Evolutionary conservation across 2,329 filamentous ascomycete species (phyloP), one percentile per base, ranked within the genome.

Genomic region (Talaromyces sp.): DNA sequence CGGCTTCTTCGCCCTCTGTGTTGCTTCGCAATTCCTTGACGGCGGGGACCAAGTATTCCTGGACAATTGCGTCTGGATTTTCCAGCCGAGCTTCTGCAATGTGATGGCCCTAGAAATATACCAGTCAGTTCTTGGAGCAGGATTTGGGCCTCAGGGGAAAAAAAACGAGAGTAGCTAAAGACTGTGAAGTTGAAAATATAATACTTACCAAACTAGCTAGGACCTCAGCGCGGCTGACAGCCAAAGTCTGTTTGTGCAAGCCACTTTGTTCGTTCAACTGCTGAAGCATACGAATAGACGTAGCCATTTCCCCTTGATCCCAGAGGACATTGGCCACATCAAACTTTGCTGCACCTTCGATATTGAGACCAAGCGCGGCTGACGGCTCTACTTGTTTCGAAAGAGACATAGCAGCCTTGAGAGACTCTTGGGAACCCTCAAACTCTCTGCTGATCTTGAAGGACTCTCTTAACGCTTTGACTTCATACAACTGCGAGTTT

Each of bases 271-370:
- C 78, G 58, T 89, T 83, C 11, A 97, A 82, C 50, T 85, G 83
- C 68, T 93, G 89, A 21, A 97, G 84, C 83, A 97, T 92, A 41
- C 88, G 84, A 62, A 99, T 96, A 0, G 94, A 96, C 0, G 90
- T 86, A 21, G 88, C 85, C 79, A 91, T 90, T 73, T 99, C 93
- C 12, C 92, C 92, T 70, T 96, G 89, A 63, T 95, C 91, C 93
- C 94, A 99, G 0, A 99, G 79, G 7, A 95, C 91, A 68, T 89
- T 91, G 11, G 95, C 92, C 8, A 90, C 85, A 72, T 97, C 94
- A 58, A 93, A 84, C 64, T 88, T 86, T 43, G 92, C 85, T 12
- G 87, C 87, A 12, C 87, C 89, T 69, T 92, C 88, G 51, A 97
- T 85, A 60, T 87, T 84, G 2, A 97, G 76, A 0, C 89, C 90